Evolutionary conservation across 371 early-diverging fungal genomes (phyloP), one percentile per base, ranked within the genome.

Genomic region (Mucor velutinosus): DNA sequence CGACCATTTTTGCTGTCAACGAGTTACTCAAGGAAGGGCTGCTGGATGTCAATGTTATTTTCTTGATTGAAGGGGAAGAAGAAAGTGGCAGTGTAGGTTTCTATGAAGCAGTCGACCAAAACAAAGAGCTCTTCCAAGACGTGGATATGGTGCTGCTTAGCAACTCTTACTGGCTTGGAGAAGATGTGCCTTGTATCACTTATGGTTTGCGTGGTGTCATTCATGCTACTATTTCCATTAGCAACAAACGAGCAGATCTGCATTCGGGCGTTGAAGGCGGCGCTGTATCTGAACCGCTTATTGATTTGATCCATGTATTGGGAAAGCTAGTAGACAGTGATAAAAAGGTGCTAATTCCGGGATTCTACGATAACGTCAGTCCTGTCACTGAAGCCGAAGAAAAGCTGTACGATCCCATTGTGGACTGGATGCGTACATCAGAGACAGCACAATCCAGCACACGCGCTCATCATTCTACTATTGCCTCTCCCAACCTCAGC

Each of bases 221-320:
- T 47, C 89, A 90, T 59, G 90, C 93, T 6, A 84, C 82, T 8
- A 69, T 94, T 29, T 79, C 86, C 25, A 81, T 92, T 53, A 76
- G 66, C n/a, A 71, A 71, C 14, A 62, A 58, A 8, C 62, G 62
- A 1, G 51, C 85, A 8, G 93, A 94, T 64, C 79, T 92, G 7
- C 95, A 94, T 76, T 91, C 94, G n/a, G 95, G 93, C 21, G 92
- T 94, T 6, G 90, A 92, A 75, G 93, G 94, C 41, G 94, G 95
- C 23, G 91, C 91, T 2, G 87, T 90, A 27, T 88, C 85, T 6
- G 93, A 94, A 55, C 95, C 94, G 5, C 73, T 94, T 60, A 85
- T 88, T 21, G 91, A 91, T 60, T 68, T 94, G 79, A 81, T 92
- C 27, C 87, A 92, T 51, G 78, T 93, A 0, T 69, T 94, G 0